Base-by-base conservation (phyloP, 202 grass and related monocot genomes). In the Setaria italica region DNA sequence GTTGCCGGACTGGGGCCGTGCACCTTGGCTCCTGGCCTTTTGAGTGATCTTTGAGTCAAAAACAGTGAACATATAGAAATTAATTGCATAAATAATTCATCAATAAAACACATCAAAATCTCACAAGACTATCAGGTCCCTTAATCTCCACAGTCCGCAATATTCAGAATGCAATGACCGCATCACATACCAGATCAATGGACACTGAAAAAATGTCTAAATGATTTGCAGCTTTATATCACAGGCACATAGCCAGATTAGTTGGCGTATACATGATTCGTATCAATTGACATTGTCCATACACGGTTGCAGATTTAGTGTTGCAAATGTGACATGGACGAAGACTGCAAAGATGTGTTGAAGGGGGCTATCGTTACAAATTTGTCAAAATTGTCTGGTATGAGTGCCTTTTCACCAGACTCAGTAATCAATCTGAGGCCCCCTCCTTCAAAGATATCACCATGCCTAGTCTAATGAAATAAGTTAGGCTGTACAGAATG, bases 401-500 rank as follows among this genome's bases (percentile, higher is more conserved):
- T 30, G 80, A 54, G 46, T 78, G 46, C 6, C 33, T 54, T 29
- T 49, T 64, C 77, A 48, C 46, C 34, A 83, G 41, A 77, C 29
- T 80, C 55, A 17, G 30, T 35, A 47, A 73, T 73, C 48, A 70
- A 63, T 29, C 55, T 81, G 42, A 60, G 58, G 30, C 66, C 49
- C 34, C 34, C 34, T 80, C 25, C 69, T 63, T 35, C 55, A 70
- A 90, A 80, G 25, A 69, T 55, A 76, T 75, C 69, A 87, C 11
- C 17, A 55, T 74, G 66, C 32, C 74, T 68, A 79, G 53, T 80
- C 60, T 75, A 87, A 87, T 84, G 6, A 82, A 65, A 51, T 51
- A 51, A 67, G 74, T 83, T 76, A 90, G 75, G 45, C 75, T 90
- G 63, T 87, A 90, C 89, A 90, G 67, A 84, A 75, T 25, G 42